Evolutionary conservation across 805 yeast species (phyloP).

Genomic region (Lachancea sp.): DNA sequence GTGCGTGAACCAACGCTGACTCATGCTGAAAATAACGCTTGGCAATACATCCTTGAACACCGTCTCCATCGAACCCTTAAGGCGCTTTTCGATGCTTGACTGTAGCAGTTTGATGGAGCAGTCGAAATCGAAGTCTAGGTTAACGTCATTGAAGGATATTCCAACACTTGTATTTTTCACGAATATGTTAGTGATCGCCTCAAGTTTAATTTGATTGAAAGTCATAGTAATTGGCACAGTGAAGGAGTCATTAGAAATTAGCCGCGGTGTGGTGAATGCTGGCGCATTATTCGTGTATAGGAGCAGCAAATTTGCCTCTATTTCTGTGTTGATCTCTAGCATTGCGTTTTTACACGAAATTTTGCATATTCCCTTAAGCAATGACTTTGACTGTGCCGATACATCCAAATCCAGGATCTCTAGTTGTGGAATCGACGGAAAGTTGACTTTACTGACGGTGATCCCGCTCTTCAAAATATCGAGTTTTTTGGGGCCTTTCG

Average conservation of each 20-base stretch:
- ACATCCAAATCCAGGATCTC: conserved; percentile 32
- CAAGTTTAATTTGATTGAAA: conserved; percentile 29
- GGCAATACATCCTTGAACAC: conserved; percentile 33
- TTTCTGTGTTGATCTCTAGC: conserved; percentile 31
- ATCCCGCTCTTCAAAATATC: conserved; percentile 30
- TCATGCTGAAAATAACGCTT: conserved; percentile 31
- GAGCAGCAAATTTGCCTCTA: conserved; percentile 31
- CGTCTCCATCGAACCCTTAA: conserved; percentile 30
- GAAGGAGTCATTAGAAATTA: conserved; percentile 32
- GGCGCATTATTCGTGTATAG: conserved; percentile 27
- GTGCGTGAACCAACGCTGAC: conserved; percentile 30
- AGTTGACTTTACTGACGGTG: conserved; percentile 26
- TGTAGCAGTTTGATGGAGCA: conserved; percentile 33
- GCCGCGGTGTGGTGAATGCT: conserved; percentile 27
- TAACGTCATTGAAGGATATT: conserved; percentile 34
- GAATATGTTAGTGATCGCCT: conserved; percentile 32
- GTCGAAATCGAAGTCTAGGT: conserved; percentile 32
- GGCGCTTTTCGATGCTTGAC: conserved; percentile 30
- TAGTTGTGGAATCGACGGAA: conserved; percentile 28
- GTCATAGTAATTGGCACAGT: conserved; percentile 33
- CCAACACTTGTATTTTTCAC: conserved; percentile 31
- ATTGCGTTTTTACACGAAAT: conserved; percentile 29
- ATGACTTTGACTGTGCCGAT: conserved; percentile 29
- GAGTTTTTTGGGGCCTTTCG: conserved; percentile 16
- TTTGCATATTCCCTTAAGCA: conserved; percentile 32